phyloP scores from a whole-genome alignment of 169 alveolate genomes.

The Plasmodium sp. region DNA sequence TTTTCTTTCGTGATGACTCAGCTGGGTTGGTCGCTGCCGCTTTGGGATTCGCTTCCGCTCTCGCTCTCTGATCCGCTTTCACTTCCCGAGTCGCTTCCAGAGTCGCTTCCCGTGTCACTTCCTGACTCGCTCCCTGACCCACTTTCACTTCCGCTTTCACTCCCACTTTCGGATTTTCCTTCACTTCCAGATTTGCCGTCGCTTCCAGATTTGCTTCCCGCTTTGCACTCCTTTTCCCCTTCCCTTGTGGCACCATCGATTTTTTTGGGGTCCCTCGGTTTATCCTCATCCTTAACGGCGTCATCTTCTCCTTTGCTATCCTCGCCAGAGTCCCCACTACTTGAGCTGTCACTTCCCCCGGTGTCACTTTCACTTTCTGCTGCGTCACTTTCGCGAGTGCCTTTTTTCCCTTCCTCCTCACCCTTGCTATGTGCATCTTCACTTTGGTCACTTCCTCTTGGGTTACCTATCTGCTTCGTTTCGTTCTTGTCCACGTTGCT shows the following conservation, averaged over 20 bases:
- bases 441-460: neutral
- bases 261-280: neutral
- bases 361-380: neutral
- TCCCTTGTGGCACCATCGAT: neutral
- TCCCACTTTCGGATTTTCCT: neutral
- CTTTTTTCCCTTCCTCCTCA: neutral
- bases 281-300: neutral
- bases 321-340: neutral
- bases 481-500: neutral
- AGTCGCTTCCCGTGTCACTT: neutral
- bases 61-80: neutral
- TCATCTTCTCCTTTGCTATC: neutral
- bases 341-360: neutral
- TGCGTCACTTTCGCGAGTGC: neutral
- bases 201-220: neutral
- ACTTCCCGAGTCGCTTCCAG: neutral
- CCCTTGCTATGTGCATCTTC: neutral
- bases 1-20: neutral
- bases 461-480: neutral
- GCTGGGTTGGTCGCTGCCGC: neutral
- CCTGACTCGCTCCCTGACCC: neutral
- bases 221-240: neutral
- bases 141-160: neutral
- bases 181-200: neutral
- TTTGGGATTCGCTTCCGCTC: constrained; percentile 1